Evolutionary conservation across 148 eudicot species (phyloP), one percentile per base, ranked within the genome.

Genomic region (Pouteria glomerata): DNA sequence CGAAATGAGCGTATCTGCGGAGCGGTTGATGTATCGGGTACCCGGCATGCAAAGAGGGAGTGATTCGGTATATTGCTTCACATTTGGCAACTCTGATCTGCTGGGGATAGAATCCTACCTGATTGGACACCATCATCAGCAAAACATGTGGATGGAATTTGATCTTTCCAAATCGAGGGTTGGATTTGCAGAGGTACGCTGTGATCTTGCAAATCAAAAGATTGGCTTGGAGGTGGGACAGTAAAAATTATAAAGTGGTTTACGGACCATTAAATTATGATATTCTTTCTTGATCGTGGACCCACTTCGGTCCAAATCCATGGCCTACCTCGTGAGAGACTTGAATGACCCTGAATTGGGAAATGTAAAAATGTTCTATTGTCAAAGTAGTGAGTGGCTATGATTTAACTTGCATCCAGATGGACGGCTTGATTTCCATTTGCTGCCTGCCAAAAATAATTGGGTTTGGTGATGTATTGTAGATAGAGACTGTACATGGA

Each of bases 121-220:
- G 16, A 90, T 93, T n/a, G 98, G 98, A 18, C 88, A 93, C 47
- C 97, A 90, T 77, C 98, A 90, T 73, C 98, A 93, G 64, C 97
- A 93, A 48, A 87, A 90, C 70, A 69, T 88, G 86, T 93, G 98
- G 98, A 85, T 93, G 83, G 97, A 93, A 65, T 93, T 85, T 71
- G 98, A 93, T 81, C 82, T 93, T 71, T 84, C 51, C 2, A 85
- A 84, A 23, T 85, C 89, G 11, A 84, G 97, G 81, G 89, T 91
- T 8, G 98, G 97, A 45, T 77, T 91, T 26, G 93, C 93, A 0
- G 84, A 89, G 69, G 85, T 86, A 68, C 76, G 89, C 80, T 91
- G 97, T 83, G 93, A 94, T 76, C 77, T 84, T 12, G 97, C 96
- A 23, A 82, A 85, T 74, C 87, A 89, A 76, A 81, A 76, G 63